Evolutionary conservation across 2,329 filamentous ascomycete genomes (phyloP).

Genomic region (Ascochyta lentis): DNA sequence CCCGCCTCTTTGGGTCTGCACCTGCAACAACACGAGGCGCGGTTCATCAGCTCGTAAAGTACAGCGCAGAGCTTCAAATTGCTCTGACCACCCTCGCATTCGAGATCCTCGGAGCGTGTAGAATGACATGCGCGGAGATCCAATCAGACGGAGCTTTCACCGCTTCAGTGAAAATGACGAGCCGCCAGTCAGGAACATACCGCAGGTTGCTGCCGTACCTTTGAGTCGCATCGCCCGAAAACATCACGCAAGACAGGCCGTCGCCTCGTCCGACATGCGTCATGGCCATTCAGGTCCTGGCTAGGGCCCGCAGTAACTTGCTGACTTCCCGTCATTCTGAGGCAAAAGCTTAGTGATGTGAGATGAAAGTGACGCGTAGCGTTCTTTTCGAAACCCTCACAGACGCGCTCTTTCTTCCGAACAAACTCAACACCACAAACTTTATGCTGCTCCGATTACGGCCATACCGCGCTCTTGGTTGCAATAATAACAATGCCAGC

Average conservation of each 20-base stretch:
- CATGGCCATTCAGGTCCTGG: slow-evolving; percentile 26
- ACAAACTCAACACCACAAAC: not conserved
- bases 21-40: slow-evolving; percentile 7
- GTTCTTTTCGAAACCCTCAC: slow-evolving; percentile 8
- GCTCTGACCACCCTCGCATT: slow-evolving; percentile 16
- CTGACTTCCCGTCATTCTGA: slow-evolving; percentile 15
- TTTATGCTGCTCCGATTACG: slow-evolving; percentile 1
- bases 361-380: slow-evolving; percentile 15
- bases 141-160: slow-evolving; percentile 39
- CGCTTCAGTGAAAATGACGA: slow-evolving; percentile 32
- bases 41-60: slow-evolving; percentile 3
- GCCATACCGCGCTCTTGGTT: slow-evolving; percentile 11
- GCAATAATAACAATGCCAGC: slow-evolving; percentile 5
- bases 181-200: slow-evolving; percentile 31
- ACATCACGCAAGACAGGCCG: slow-evolving; percentile 24
- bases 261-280: slow-evolving; percentile 27
- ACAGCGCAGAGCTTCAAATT: slow-evolving; percentile 14
- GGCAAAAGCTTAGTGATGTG: slow-evolving; percentile 12
- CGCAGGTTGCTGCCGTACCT: slow-evolving; percentile 27
- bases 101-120: slow-evolving; percentile 16
- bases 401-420: not conserved
- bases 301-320: slow-evolving; percentile 25
- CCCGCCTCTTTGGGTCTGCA: not conserved
- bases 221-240: slow-evolving; percentile 30
- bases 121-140: slow-evolving; percentile 19